These are phyloP conservation scores for Echinochloa phyllopogon DNA, from an alignment of 176 grass and related monocot species.

Conservation along the genomic window DNA sequence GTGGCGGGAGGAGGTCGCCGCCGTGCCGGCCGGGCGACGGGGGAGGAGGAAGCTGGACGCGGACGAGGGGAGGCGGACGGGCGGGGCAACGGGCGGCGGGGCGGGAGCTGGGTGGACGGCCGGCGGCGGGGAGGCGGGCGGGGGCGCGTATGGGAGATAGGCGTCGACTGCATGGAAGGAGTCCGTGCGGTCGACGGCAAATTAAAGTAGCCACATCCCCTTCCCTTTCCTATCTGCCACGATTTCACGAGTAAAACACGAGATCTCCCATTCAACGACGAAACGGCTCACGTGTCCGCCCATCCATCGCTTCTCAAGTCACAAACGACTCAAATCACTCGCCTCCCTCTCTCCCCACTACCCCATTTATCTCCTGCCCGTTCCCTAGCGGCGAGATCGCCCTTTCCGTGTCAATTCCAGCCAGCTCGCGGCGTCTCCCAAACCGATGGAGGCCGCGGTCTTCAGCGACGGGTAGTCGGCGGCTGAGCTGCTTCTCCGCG, in stretches of 20 bases:
- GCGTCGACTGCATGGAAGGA: too few relatives aligned
- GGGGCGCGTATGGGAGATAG: too few relatives aligned
- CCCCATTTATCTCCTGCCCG: background rate
- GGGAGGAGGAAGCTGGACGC: too few relatives aligned
- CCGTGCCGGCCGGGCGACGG: too few relatives aligned
- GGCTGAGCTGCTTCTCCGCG: slow-evolving; percentile 61
- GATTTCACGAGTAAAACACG: too few relatives aligned
- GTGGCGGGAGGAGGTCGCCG: too few relatives aligned
- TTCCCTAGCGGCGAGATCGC: background rate
- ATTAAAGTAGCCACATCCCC: too few relatives aligned
- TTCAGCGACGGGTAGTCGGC: slow-evolving; percentile 30
- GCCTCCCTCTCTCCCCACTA: background rate
- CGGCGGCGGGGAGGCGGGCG: too few relatives aligned
- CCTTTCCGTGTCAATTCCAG: background rate
- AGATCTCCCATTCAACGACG: background rate
- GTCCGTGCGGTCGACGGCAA: too few relatives aligned
- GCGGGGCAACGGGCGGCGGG: too few relatives aligned
- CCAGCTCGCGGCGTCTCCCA: background rate
- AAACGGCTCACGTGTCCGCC: background rate
- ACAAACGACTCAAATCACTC: background rate
- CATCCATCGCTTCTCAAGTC: background rate
- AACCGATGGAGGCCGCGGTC: slow-evolving; percentile 31
- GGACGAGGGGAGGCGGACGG: too few relatives aligned
- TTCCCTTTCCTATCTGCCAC: background rate
- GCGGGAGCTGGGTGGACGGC: too few relatives aligned